phyloP scores from a whole-genome alignment of 2,329 filamentous ascomycete genomes.

The Zymoseptoria brevis region DNA sequence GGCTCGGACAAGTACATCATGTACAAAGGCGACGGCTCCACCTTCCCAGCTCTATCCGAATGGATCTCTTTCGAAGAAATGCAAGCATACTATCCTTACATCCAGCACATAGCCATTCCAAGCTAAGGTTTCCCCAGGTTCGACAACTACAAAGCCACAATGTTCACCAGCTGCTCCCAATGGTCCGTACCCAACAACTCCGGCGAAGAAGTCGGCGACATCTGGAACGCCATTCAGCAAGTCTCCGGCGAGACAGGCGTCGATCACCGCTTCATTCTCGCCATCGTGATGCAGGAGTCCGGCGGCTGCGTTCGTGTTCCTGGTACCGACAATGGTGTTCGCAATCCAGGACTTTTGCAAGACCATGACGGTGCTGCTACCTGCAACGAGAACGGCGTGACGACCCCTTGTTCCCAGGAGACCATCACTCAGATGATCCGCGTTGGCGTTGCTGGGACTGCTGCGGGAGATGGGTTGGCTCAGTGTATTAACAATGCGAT shows the following conservation, averaged over 20 bases:
- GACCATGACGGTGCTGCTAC: slow-evolving; percentile 22
- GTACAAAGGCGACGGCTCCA: too few relatives aligned
- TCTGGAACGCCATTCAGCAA: slow-evolving; percentile 33
- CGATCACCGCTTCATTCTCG: slow-evolving; percentile 37
- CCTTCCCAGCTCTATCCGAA: too few relatives aligned
- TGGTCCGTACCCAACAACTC: too few relatives aligned
- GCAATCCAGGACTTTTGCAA: slow-evolving; percentile 25
- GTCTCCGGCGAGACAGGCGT: slow-evolving; percentile 27
- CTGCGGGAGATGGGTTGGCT: slow-evolving; percentile 31
- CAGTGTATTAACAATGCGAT: slow-evolving; percentile 31
- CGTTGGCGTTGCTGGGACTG: slow-evolving; percentile 39
- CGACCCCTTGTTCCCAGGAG: slow-evolving; percentile 32
- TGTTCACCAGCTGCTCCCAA: too few relatives aligned
- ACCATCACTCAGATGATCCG: slow-evolving; percentile 35
- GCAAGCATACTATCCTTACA: too few relatives aligned
- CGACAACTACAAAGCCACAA: too few relatives aligned
- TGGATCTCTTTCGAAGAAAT: too few relatives aligned
- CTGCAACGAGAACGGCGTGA: background rate
- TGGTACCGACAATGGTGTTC: slow-evolving; percentile 36
- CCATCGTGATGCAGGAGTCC: slow-evolving; percentile 41
- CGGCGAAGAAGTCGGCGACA: slow-evolving; percentile 13
- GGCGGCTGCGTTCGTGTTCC: slow-evolving; percentile 41
- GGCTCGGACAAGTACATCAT: too few relatives aligned
- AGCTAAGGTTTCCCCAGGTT: too few relatives aligned
- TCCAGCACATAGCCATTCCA: too few relatives aligned